Conservation (phyloP, 257 asterid species). For the Orobanche coerulescens region DNA sequence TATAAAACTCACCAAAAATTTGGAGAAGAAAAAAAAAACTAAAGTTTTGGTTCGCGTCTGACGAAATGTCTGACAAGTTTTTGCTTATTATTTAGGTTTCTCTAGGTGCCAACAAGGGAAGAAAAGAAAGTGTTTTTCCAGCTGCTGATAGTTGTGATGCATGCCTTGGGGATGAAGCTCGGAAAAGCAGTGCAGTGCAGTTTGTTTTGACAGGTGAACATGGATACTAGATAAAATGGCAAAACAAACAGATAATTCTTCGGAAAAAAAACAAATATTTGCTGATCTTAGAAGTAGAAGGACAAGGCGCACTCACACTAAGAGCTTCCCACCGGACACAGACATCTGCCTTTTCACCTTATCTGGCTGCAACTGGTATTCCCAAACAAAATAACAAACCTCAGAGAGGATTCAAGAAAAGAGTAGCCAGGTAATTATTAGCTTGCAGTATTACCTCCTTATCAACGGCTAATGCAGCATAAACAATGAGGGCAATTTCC, state of each 20-base stretch:
- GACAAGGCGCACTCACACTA: conserved; percentile 39
- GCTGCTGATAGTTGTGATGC: no score
- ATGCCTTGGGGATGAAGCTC: no score
- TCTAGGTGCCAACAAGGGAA: no score
- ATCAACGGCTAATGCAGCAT: conserved; percentile 66
- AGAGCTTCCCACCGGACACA: conserved; percentile 60
- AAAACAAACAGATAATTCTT: not conserved
- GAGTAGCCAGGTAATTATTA: no score
- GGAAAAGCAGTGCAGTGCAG: not conserved
- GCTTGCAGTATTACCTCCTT: conserved; percentile 52
- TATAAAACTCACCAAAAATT: no score
- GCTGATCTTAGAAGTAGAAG: not conserved
- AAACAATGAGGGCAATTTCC: conserved; percentile 55
- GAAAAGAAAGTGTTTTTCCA: no score
- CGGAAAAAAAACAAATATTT: not conserved
- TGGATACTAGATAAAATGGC: not conserved
- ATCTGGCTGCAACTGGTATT: conserved; percentile 83
- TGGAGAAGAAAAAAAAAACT: no score
- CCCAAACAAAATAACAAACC: not conserved
- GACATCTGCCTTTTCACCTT: conserved; percentile 73
- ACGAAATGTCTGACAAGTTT: no score
- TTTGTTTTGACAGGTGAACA: not conserved
- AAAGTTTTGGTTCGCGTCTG: no score
- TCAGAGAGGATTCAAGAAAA: conserved; percentile 12
- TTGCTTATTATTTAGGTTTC: no score